These are phyloP conservation scores for Sarocladium brachiariae DNA, from an alignment of 2,329 filamentous ascomycete genomes.

Conservation along the genomic window DNA sequence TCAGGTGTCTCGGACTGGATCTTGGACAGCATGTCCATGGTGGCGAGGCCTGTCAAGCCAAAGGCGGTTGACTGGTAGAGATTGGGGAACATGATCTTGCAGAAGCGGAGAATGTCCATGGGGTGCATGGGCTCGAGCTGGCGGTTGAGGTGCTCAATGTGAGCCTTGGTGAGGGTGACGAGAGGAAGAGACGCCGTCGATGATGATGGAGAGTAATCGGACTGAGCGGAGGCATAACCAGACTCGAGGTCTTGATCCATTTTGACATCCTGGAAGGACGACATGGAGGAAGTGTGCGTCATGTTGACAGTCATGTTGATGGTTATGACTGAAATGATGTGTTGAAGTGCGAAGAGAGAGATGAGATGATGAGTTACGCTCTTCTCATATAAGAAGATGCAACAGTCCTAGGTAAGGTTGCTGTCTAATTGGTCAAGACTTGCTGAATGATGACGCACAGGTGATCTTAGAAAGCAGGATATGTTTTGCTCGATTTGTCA, in stretches of 20 bases:
- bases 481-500: constrained; percentile 3
- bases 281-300: constrained; percentile 22
- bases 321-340: constrained; percentile 3
- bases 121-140: constrained; percentile 84
- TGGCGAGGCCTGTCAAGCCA: constrained; percentile 72
- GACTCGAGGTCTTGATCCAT: constrained; percentile 58
- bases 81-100: constrained; percentile 80
- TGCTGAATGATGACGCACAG: background rate
- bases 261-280: constrained; percentile 33
- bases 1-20: constrained; percentile 57
- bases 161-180: constrained; percentile 77
- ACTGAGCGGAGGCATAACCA: constrained; percentile 65
- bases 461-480: background rate
- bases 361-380: constrained; percentile 1
- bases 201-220: constrained; percentile 31
- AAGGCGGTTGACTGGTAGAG: constrained; percentile 85
- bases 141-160: constrained; percentile 84
- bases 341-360: background rate
- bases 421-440: background rate
- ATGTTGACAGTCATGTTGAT: constrained; percentile 3
- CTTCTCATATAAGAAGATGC: constrained; percentile 5
- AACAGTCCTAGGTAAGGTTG: background rate
- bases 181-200: constrained; percentile 51
- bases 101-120: constrained; percentile 88
- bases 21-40: constrained; percentile 79